Evolutionary conservation across 495 filamentous ascomycete species (phyloP).

Genomic region (Platismatia glauca): DNA sequence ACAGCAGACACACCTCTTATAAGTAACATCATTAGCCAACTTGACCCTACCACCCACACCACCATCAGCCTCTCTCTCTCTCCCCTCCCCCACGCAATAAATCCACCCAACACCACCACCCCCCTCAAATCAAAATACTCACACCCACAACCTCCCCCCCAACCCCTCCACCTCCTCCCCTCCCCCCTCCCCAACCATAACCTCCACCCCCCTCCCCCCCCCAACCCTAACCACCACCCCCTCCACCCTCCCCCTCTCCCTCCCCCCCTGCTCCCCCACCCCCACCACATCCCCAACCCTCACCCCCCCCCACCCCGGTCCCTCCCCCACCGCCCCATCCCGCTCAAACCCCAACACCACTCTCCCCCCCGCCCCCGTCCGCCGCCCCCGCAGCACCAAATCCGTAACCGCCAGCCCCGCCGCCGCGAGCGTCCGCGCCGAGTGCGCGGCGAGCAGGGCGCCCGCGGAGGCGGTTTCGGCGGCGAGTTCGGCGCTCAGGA

Average conservation of each 20-base stretch:
- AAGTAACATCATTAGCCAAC: slow-evolving; percentile 91
- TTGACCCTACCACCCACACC: slow-evolving; percentile 53
- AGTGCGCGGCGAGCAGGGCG: slow-evolving; percentile 57
- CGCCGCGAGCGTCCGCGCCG: slow-evolving; percentile 66
- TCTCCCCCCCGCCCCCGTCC: slow-evolving; percentile 86
- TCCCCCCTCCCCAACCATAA: slow-evolving; percentile 68
- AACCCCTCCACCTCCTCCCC: slow-evolving; percentile 54
- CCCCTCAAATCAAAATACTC: slow-evolving; percentile 23
- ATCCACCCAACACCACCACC: slow-evolving; percentile 23
- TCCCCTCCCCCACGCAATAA: not conserved
- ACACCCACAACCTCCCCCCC: slow-evolving; percentile 57
- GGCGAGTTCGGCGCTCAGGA: slow-evolving; percentile 69
- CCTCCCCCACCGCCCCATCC: slow-evolving; percentile 56
- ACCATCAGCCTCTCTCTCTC: slow-evolving; percentile 10
- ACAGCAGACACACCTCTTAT: slow-evolving; percentile 50
- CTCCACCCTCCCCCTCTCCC: slow-evolving; percentile 64
- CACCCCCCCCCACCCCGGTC: slow-evolving; percentile 59
- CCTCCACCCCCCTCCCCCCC: slow-evolving; percentile 52
- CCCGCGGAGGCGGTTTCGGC: slow-evolving; percentile 69
- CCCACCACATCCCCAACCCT: slow-evolving; percentile 81
- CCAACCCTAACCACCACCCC: slow-evolving; percentile 72
- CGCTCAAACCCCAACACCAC: slow-evolving; percentile 72
- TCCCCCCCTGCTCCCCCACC: slow-evolving; percentile 66
- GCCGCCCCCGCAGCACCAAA: slow-evolving; percentile 61
- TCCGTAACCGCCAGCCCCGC: slow-evolving; percentile 84